Percentiles rank a stretch among this genome's conserved stretches.
phyloP scores from a whole-genome alignment of 1,139 yeast species.

The Dujonia santamariae region DNA sequence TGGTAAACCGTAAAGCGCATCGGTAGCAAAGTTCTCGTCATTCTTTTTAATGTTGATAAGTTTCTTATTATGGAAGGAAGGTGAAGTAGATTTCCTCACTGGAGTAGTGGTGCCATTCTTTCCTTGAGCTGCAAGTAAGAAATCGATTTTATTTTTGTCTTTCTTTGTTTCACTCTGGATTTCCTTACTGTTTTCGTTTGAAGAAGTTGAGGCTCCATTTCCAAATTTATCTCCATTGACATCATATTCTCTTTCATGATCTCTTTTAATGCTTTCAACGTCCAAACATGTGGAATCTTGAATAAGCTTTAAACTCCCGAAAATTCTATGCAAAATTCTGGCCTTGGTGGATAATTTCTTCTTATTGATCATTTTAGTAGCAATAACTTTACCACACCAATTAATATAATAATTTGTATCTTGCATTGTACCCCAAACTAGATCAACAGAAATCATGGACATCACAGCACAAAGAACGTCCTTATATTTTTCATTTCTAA shows the following conservation, averaged over 20 bases:
- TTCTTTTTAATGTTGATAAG: constrained; percentile 42
- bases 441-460: constrained; percentile 85
- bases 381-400: constrained; percentile 74
- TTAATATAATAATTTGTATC: constrained; percentile 75
- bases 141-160: constrained; percentile 6
- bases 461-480: constrained; percentile 81
- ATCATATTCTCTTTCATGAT: constrained; percentile 35
- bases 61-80: constrained; percentile 43
- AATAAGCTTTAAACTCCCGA: constrained; percentile 68
- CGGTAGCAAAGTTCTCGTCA: constrained; percentile 67
- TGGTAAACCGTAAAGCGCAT: constrained; percentile 82
- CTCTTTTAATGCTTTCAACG: constrained; percentile 36
- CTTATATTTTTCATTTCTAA: constrained; percentile 68
- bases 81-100: constrained; percentile 25
- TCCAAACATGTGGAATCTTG: constrained; percentile 71
- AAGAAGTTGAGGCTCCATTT: constrained; percentile 5
- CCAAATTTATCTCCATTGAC: constrained; percentile 39
- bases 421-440: constrained; percentile 90
- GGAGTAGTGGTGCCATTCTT: constrained; percentile 1
- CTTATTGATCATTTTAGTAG: constrained; percentile 63
- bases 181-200: not conserved
- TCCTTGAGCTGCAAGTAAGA: constrained; percentile 1
- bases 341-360: constrained; percentile 75
- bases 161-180: not conserved
- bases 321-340: constrained; percentile 70